Conservation (phyloP, 495 filamentous ascomycete species). For the Aspergillus steynii region DNA sequence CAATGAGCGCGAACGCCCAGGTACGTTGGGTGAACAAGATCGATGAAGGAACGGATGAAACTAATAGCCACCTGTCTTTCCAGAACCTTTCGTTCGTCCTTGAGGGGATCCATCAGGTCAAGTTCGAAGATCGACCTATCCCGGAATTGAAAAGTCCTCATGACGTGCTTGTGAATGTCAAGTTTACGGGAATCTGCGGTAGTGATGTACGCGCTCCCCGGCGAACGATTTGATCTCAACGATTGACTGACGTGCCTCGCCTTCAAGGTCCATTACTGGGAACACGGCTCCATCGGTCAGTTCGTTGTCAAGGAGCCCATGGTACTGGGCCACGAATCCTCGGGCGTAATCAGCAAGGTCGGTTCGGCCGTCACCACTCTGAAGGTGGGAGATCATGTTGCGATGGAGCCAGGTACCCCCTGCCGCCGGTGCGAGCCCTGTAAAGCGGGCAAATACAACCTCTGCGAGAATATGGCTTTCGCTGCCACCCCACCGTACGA, state of each 20-base stretch:
- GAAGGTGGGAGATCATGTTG: slow-evolving; percentile 50
- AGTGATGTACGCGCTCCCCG: slow-evolving; percentile 61
- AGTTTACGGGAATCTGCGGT: slow-evolving; percentile 89
- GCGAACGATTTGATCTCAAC: background rate
- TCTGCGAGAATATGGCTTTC: slow-evolving; percentile 53
- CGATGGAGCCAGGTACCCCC: slow-evolving; percentile 54
- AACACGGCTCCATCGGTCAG: slow-evolving; percentile 76
- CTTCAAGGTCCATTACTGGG: slow-evolving; percentile 78
- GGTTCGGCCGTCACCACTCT: slow-evolving; percentile 53
- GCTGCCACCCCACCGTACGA: slow-evolving; percentile 56
- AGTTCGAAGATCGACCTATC: slow-evolving; percentile 73
- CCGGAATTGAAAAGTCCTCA: slow-evolving; percentile 64
- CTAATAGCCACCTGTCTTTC: background rate
- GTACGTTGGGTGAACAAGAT: background rate
- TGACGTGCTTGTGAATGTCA: slow-evolving; percentile 80
- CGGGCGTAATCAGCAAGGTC: slow-evolving; percentile 68
- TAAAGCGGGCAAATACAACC: slow-evolving; percentile 53
- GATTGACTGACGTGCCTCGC: background rate
- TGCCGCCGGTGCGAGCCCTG: slow-evolving; percentile 56
- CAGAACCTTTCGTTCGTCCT: slow-evolving; percentile 91
- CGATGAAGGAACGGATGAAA: background rate
- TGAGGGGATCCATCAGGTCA: slow-evolving; percentile 67
- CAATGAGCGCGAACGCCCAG: background rate
- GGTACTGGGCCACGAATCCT: slow-evolving; percentile 91
- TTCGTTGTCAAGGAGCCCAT: slow-evolving; percentile 83